phyloP scores from a whole-genome alignment of 495 filamentous ascomycete genomes.

The Podospora anserina region DNA sequence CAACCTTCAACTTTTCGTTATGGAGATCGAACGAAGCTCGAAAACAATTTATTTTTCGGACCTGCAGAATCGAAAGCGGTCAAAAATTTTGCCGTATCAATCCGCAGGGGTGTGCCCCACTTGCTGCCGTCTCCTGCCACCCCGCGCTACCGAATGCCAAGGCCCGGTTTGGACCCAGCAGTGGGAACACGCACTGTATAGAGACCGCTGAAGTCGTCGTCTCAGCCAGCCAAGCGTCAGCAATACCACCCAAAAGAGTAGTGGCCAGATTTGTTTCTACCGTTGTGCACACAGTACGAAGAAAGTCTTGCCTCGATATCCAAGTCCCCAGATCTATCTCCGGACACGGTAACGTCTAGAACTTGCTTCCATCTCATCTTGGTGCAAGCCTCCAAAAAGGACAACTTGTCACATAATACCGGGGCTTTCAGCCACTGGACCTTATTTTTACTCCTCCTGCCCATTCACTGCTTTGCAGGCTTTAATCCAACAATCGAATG shows the following conservation, averaged over 20 bases:
- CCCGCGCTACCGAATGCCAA: background rate
- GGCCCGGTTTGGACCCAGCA: background rate
- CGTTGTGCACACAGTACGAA: background rate
- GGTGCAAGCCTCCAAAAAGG: background rate
- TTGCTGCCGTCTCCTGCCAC: background rate
- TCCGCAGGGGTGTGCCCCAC: constrained; percentile 1
- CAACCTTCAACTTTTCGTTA: background rate
- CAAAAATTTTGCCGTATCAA: constrained; percentile 15
- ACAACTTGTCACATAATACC: background rate
- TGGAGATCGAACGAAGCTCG: constrained; percentile 2
- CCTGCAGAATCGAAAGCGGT: constrained; percentile 19
- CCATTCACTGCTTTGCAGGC: background rate
- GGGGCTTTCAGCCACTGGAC: background rate
- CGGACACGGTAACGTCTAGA: background rate
- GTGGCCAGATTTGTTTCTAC: constrained; percentile 23
- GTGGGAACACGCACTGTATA: constrained; percentile 8
- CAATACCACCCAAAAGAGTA: constrained; percentile 15
- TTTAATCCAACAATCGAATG: background rate
- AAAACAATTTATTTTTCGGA: constrained; percentile 18
- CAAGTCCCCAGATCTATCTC: background rate
- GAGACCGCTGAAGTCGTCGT: background rate
- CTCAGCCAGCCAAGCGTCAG: background rate
- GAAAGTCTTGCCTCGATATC: background rate
- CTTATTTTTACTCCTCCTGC: background rate
- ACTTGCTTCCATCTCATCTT: background rate